Evolutionary conservation across 2,329 filamentous ascomycete genomes (phyloP), one percentile per base, ranked within the genome.

Genomic region (Hypoxylon sp.): DNA sequence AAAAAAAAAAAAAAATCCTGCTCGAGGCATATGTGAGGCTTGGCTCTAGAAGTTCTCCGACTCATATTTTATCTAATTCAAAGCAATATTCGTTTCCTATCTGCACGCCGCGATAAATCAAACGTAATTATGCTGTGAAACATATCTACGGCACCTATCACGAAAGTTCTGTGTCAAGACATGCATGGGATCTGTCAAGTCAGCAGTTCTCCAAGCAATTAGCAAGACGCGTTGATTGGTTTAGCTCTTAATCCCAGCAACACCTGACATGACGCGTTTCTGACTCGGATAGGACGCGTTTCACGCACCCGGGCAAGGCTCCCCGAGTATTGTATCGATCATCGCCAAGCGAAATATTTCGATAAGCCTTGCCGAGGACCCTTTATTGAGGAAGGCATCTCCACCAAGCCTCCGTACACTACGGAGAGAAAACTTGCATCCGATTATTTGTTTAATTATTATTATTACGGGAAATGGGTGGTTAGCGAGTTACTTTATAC

Each of bases 351-450:
- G n/a, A 14, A 25, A 32, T 63, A 63, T 63, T 68, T 66, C 58
- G 59, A 60, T 69, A 63, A 63, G 66, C 63, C 66, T 48, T 66
- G 66, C 62, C 66, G 58, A 68, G 62, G 66, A 63, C 58, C 51
- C 50, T 48, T 45, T 48, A 36, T 32, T 32, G 13, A 43, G 23
- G 7, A 19, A 10, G 19, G 32, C 13, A 10, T 3, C n/a, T 10
- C 46, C 45, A 32, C 28, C 14, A n/a, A 7, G 46, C 30, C 21
- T 23, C 36, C 21, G 9, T 13, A 19, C 19, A 51, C 52, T 28
- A 11, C 46, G 28, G 19, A 53, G 14, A n/a, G 25, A 21, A 14
- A 38, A 23, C 51, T 53, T 14, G 14, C 51, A 17, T 23, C 34
- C 19, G 21, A 30, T 14, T 45, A 17, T 56, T 17, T 23, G n/a